Conservation (phyloP, 1,139 yeast species). For the Meyerozyma sp. region DNA sequence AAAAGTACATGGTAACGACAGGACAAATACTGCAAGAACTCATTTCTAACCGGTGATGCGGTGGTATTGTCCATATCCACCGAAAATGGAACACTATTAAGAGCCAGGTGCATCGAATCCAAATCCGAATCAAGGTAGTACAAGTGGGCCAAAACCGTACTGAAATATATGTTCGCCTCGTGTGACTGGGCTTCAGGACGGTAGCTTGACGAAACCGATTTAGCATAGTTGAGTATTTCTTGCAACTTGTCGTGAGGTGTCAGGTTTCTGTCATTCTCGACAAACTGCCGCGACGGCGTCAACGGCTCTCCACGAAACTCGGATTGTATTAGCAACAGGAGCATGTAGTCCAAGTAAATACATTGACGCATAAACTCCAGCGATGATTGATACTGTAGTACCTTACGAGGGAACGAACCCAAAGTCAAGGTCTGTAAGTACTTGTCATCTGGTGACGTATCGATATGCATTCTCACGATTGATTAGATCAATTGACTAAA, state of each 20-base stretch:
- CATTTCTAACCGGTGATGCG: conserved; percentile 12
- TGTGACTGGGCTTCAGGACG: conserved; percentile 18
- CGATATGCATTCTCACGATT: conserved; percentile 16
- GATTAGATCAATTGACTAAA: neutral
- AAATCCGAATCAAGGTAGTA: conserved; percentile 24
- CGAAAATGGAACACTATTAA: conserved; percentile 7
- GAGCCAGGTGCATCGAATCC: conserved; percentile 16
- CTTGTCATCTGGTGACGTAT: conserved; percentile 18
- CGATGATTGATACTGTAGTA: conserved; percentile 30
- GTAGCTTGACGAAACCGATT: conserved; percentile 25
- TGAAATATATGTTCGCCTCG: conserved; percentile 30
- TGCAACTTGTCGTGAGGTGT: conserved; percentile 20
- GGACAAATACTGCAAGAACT: conserved; percentile 29
- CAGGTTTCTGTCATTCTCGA: conserved; percentile 8
- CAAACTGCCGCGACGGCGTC: conserved; percentile 15
- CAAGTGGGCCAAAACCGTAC: conserved; percentile 33
- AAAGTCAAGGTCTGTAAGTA: conserved; percentile 25
- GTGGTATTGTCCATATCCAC: conserved; percentile 4
- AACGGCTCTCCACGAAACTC: conserved; percentile 27
- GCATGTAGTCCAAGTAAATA: conserved; percentile 36
- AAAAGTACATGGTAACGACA: conserved; percentile 32
- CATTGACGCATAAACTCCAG: conserved; percentile 33
- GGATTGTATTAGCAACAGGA: conserved; percentile 29
- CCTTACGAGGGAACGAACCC: conserved; percentile 37
- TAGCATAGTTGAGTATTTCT: conserved; percentile 26